Evolutionary conservation across 2,329 filamentous ascomycete genomes (phyloP).

Genomic region (Microcyclospora pomicola): DNA sequence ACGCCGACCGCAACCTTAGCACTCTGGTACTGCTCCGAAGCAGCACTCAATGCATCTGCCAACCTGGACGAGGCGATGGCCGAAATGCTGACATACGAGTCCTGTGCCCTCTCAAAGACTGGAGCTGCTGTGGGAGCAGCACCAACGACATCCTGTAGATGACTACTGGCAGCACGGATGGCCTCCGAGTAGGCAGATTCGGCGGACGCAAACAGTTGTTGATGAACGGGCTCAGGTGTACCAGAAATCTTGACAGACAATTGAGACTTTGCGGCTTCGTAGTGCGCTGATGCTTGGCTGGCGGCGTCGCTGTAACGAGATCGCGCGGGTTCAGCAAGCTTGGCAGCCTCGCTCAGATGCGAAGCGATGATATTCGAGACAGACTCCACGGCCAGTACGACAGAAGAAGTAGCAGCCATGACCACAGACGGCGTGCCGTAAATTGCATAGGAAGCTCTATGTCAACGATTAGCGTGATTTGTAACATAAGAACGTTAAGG

Average conservation of each 20-base stretch:
- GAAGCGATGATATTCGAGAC: constrained; percentile 3
- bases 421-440: constrained; percentile 38
- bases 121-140: constrained; percentile 26
- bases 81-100: constrained; percentile 42
- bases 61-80: constrained; percentile 58
- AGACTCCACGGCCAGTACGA: constrained; percentile 22
- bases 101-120: constrained; percentile 25
- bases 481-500: background rate
- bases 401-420: constrained; percentile 24
- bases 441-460: constrained; percentile 40
- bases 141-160: constrained; percentile 41
- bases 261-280: constrained; percentile 52
- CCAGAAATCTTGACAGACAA: constrained; percentile 55
- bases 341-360: constrained; percentile 10
- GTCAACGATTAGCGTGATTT: constrained; percentile 7
- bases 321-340: constrained; percentile 36
- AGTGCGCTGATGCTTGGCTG: constrained; percentile 52
- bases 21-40: constrained; percentile 56
- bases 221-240: constrained; percentile 53
- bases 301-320: constrained; percentile 52
- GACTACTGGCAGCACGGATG: constrained; percentile 46
- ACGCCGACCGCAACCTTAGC: constrained; percentile 54
- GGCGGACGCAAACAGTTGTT: constrained; percentile 55
- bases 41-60: constrained; percentile 54
- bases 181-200: constrained; percentile 55